Conservation (phyloP, 164 flowering plant species). For the Kingdonia uniflora region DNA sequence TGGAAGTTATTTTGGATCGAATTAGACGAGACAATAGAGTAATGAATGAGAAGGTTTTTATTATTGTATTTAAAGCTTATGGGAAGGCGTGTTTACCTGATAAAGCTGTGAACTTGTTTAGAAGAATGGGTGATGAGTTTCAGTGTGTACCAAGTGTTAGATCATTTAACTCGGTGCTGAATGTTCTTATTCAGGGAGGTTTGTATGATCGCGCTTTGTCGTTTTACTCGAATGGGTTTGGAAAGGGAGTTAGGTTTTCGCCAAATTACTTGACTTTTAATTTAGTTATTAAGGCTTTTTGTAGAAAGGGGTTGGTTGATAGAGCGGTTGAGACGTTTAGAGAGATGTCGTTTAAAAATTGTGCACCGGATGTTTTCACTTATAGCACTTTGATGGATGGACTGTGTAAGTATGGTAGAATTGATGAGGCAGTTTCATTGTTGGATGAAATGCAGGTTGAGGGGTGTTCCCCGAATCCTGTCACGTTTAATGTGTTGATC, state of each 20-base stretch:
- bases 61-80: conserved; percentile 56
- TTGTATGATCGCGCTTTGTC: conserved; percentile 33
- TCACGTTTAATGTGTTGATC: conserved; percentile 60
- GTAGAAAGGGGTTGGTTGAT: conserved; percentile 56
- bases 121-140: conserved; percentile 54
- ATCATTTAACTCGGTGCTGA: conserved; percentile 82
- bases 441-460: conserved; percentile 95
- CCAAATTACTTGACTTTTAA: conserved; percentile 67
- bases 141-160: conserved; percentile 46
- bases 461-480: conserved; percentile 57
- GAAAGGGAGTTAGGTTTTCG: conserved; percentile 18
- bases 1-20: conserved; percentile 44
- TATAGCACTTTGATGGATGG: conserved; percentile 89
- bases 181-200: conserved; percentile 50
- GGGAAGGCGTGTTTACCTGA: conserved; percentile 54
- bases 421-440: conserved; percentile 69
- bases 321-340: conserved; percentile 55
- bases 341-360: conserved; percentile 45
- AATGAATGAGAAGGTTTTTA: conserved; percentile 45
- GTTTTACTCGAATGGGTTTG: conserved; percentile 26
- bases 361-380: conserved; percentile 65
- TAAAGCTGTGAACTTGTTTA: conserved; percentile 55
- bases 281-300: conserved; percentile 59
- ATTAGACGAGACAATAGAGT: conserved; percentile 52
- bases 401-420: conserved; percentile 61